Evolutionary conservation across 2,329 filamentous ascomycete genomes (phyloP), one percentile per base, ranked within the genome.

Genomic region (Lachnellula arida): DNA sequence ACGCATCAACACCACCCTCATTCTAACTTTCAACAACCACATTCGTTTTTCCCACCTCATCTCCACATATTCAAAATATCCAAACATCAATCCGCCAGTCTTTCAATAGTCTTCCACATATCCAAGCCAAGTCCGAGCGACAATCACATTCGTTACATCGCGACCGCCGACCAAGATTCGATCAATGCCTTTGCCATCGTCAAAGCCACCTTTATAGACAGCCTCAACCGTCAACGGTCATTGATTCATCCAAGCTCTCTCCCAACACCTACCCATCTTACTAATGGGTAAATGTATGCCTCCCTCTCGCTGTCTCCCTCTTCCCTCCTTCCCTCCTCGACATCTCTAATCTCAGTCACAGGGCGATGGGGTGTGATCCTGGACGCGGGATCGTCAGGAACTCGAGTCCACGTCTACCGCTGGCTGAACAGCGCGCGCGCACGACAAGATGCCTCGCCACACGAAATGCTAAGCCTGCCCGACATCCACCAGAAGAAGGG

Each of bases 381-480:
- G 69, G 94, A 99, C 81, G 94, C 94, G 71, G 94, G 94, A 65
- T 97, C 94, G 73, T 97, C 94, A 73, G 93, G 94, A 71, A 97
- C 93, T 67, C 88, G 94, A 71, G 81, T 96, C 61, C 91, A 99
- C 73, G 84, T 99, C 56, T 99, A 99, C 75, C 84, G 86, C 73
- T 99, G 94, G 94, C 83, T 92, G 68, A 88, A 95, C 68, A 85
- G 86, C 61, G 77, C 82, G 40, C 80, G 80, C 63, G 87, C 88
- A 61, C 77, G 83, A 66, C 78, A 84, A 59, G 75, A 85, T 54
- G 86, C 82, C 37, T 76, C 79, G 46, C 68, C 75, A 19, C 73
- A 82, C 42, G 80, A 88, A 43, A 70, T 92, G 49, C 81, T 83
- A 56, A 83, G 80, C 49, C 76, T 99, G 28, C 94, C 94, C 2